Evolutionary conservation across 2,329 filamentous ascomycete species (phyloP).

Genomic region (Hawksworthiomyces lignivorus): DNA sequence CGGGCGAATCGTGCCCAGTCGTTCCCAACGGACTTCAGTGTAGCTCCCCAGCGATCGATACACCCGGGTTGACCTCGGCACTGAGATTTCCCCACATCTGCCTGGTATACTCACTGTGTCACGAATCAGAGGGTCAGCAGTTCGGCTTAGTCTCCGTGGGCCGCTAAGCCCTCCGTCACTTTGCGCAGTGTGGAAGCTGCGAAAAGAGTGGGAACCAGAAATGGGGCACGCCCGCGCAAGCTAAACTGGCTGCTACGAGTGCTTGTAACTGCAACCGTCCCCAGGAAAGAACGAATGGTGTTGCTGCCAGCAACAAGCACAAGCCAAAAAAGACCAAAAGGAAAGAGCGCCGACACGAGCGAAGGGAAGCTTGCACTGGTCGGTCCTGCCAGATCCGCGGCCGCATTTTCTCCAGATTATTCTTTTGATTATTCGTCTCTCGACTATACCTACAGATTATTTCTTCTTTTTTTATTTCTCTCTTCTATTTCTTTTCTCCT

Average conservation of each 20-base stretch:
- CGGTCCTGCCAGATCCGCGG: slow-evolving; percentile 6
- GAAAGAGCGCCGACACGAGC: neutral
- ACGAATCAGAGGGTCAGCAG: slow-evolving; percentile 37
- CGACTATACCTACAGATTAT: no score
- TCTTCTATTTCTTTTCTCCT: neutral
- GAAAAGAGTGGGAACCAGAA: neutral
- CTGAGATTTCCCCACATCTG: neutral
- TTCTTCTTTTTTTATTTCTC: neutral
- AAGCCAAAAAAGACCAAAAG: slow-evolving; percentile 2
- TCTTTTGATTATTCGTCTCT: slow-evolving; percentile 1
- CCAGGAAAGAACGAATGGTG: neutral
- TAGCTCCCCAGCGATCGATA: no score
- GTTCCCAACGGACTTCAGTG: no score
- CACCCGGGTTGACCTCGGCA: slow-evolving; percentile 28
- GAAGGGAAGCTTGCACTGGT: slow-evolving; percentile 1
- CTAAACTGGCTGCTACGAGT: slow-evolving; percentile 1
- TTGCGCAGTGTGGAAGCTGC: slow-evolving; percentile 1
- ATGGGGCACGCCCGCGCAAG: no score
- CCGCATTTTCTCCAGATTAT: slow-evolving; percentile 1
- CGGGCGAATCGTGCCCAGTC: no score
- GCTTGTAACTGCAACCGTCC: neutral
- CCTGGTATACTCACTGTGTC: slow-evolving; percentile 15
- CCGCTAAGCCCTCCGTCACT: neutral
- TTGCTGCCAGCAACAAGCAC: slow-evolving; percentile 6
- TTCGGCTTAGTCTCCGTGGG: slow-evolving; percentile 21